Evolutionary conservation across 129 eudicot genomes (phyloP).

Genomic region (Arctium lappa): DNA sequence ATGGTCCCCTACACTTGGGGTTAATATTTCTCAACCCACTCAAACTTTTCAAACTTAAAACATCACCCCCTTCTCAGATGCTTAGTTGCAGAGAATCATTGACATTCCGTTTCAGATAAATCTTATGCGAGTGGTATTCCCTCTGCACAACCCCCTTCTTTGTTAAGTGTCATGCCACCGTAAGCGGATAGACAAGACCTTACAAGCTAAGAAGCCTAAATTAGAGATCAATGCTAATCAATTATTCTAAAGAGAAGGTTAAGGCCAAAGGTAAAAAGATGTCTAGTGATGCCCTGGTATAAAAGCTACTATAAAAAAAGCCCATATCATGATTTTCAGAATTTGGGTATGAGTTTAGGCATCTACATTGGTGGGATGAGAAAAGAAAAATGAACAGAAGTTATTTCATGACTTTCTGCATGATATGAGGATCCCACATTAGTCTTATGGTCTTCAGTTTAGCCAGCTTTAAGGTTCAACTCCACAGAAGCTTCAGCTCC

Average conservation of each 20-base stretch:
- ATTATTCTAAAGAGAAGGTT: not conserved
- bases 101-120: not conserved
- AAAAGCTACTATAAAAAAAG: not conserved
- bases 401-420: not conserved
- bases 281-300: not conserved
- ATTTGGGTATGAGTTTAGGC: not conserved
- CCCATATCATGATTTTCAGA: not conserved
- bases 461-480: not conserved
- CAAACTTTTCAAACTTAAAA: not conserved
- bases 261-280: not conserved
- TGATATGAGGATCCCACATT: not conserved
- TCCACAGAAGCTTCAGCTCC: not conserved
- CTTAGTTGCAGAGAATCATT: not conserved
- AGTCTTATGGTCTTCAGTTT: not conserved
- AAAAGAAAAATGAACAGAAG: not conserved
- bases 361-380: not conserved
- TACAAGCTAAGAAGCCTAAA: not conserved
- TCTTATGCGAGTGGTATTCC: not conserved
- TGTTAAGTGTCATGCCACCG: not conserved
- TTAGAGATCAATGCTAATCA: not conserved
- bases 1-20: not conserved
- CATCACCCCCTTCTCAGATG: not conserved
- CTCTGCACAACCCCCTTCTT: not conserved
- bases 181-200: not conserved
- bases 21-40: not conserved